A percentile compares a stretch with the other conserved stretches of the same genome.
These are phyloP conservation scores for Crithidia sp. DNA, from an alignment of 208 protist species.

Conservation along the genomic window DNA sequence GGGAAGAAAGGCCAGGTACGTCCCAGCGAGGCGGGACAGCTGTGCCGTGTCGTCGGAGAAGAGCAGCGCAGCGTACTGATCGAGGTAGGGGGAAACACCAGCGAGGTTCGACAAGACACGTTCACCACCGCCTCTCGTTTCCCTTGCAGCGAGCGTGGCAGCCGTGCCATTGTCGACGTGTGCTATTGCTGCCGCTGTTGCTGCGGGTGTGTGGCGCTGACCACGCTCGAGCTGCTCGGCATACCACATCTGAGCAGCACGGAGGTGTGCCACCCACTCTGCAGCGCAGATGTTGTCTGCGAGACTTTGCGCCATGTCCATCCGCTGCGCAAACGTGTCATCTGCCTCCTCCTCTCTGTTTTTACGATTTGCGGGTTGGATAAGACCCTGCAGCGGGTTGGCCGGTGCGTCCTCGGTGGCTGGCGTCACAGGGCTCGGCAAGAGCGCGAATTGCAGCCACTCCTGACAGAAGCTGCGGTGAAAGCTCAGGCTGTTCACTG, in stretches of 20 bases:
- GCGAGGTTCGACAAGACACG: conserved; percentile 13
- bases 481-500: conserved; percentile 2
- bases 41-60: conserved; percentile 20
- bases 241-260: conserved; percentile 31
- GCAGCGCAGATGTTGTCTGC: conserved; percentile 29
- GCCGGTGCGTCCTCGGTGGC: background rate
- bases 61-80: conserved; percentile 27
- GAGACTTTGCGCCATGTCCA: conserved; percentile 24
- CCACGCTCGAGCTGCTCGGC: conserved; percentile 10
- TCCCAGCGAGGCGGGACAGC: conserved; percentile 18
- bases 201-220: background rate
- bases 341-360: background rate
- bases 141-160: no score
- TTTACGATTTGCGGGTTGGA: background rate
- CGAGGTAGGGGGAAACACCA: conserved; percentile 21
- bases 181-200: background rate
- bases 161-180: background rate
- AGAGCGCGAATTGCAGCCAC: conserved; percentile 29
- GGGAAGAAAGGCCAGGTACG: conserved; percentile 20
- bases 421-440: background rate
- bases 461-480: conserved; percentile 25
- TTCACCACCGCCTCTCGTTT: background rate
- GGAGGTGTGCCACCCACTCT: conserved; percentile 38
- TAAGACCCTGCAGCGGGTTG: background rate
- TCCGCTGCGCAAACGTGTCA: background rate